Evolutionary conservation across 2,329 filamentous ascomycete species (phyloP), one percentile per base, ranked within the genome.

Genomic region (Aspergillus pseudotamarii): DNA sequence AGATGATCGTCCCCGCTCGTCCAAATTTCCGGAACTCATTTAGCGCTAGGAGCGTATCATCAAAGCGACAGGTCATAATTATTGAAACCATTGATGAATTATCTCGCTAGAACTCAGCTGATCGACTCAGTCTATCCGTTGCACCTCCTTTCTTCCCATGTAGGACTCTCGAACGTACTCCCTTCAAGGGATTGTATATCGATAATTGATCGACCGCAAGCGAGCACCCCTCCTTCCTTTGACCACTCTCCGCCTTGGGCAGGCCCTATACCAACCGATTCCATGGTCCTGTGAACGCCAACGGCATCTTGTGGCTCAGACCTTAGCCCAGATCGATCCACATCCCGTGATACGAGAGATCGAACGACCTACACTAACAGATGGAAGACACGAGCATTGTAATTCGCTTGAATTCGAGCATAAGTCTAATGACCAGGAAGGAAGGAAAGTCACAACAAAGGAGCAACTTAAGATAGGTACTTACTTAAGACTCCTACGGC

Each of bases 1-100:
- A 59, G 34, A 53, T 45, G 61, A 65, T 65, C 58, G 53, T 62
- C 62, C 58, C 63, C 63, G 64, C 64, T 65, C 58, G 58, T 65
- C 64, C 62, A 66, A 59, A 65, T 66, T 65, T 65, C 62, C 64
- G 64, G 64, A 62, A 63, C 59, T 16, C 61, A 43, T 63, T 61
- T 63, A 63, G 61, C 58, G 63, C 38, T 55, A 53, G 56, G 46
- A 41, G 64, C 51, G 61, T 61, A 63, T 61, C 58, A 46, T 38
- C 43, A n/a, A 56, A 48, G 45, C 32, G 64, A 63, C 45, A 65
- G 61, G 58, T 65, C 64, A 65, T 43, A 62, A 41, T 60, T 63
- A 30, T 38, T 34, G 34, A 51, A 51, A 58, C 43, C 48, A 43
- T 55, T 32, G 34, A 55, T 6, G 51, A n/a, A 12, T 55, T 26